Base-by-base conservation (phyloP, 2,329 filamentous ascomycete species). In the Rutstroemia sp. region DNA sequence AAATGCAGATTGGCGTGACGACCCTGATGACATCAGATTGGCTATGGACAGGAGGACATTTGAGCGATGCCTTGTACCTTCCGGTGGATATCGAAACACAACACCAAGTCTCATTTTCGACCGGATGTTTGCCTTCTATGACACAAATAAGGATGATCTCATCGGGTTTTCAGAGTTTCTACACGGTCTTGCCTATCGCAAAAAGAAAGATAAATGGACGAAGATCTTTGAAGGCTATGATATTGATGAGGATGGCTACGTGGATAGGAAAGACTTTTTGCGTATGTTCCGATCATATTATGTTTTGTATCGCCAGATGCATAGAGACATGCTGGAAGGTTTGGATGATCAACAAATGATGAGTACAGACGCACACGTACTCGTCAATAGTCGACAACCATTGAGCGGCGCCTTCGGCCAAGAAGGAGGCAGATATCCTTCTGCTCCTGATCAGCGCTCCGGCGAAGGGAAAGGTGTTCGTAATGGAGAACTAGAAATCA, bases 121-220 rank as follows among this genome's bases (percentile, higher is more conserved):
- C 70, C 87, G 94, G 63, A 94, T 96, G 81, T 99, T 97, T 72
- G 83, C 88, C 51, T 96, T 96, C 71, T 99, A 96, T 71, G 94
- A 99, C 71, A 88, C 86, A 34, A 92, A 97, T 70, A 80, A 83
- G 44, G 90, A 99, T 68, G 88, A 88, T 21, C 76, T 95, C 7
- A 96, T 99, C 65, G 88, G 89, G 7, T 97, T 99, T 64, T 81
- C 90, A 49, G 94, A 99, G 69, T 99, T 96, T 67, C 74, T 97
- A 23, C 83, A 87, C 57, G 94, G 90, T 0, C 77, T 96, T 49
- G 86, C 90, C 4, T 86, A 84, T 64, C 75, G 82, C 27, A 85
- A 83, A 64, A 76, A 80, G 57, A 83, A 87, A 63, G 83, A 89
- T 63, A 85, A 88, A 61, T 77, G 92, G 44, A 77, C 74, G 57